Conservation (phyloP, 495 filamentous ascomycete genomes). For the Neurospora sp. region DNA sequence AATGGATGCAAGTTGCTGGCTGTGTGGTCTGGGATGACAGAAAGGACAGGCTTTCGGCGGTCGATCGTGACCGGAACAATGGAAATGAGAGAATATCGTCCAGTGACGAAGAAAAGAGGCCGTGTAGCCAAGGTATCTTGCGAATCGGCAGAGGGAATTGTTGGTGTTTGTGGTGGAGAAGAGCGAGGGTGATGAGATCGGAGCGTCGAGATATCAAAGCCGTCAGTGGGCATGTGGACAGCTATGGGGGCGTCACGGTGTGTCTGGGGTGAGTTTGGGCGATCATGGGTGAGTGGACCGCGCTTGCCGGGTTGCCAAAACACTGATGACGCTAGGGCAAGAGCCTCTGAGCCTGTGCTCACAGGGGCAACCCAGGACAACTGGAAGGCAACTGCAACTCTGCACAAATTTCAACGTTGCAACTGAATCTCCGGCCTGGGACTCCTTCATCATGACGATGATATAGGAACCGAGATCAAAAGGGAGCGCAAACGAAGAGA, state of each 20-base stretch:
- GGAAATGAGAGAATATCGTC: background rate
- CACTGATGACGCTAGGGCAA: slow-evolving; percentile 16
- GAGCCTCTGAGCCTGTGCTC: slow-evolving; percentile 3
- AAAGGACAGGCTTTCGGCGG: background rate
- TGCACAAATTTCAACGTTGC: background rate
- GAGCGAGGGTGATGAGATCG: background rate
- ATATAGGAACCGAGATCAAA: background rate
- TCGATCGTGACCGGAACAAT: background rate
- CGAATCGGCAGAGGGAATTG: background rate
- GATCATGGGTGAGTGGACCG: slow-evolving; percentile 22
- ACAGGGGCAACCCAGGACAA: background rate
- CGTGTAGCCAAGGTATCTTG: background rate
- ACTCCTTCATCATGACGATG: background rate
- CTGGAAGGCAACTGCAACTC: background rate
- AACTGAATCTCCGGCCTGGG: background rate
- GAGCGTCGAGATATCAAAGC: background rate
- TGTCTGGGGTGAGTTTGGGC: slow-evolving; percentile 10
- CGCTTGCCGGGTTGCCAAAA: slow-evolving; percentile 20
- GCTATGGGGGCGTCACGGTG: background rate
- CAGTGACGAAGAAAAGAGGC: background rate
- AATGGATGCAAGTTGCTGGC: background rate
- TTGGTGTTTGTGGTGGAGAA: background rate
- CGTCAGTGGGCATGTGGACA: background rate
- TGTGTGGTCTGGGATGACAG: background rate
- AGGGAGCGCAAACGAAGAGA: background rate